Evolutionary conservation across 2,329 filamentous ascomycete species (phyloP).

Genomic region (Apiospora sp.): DNA sequence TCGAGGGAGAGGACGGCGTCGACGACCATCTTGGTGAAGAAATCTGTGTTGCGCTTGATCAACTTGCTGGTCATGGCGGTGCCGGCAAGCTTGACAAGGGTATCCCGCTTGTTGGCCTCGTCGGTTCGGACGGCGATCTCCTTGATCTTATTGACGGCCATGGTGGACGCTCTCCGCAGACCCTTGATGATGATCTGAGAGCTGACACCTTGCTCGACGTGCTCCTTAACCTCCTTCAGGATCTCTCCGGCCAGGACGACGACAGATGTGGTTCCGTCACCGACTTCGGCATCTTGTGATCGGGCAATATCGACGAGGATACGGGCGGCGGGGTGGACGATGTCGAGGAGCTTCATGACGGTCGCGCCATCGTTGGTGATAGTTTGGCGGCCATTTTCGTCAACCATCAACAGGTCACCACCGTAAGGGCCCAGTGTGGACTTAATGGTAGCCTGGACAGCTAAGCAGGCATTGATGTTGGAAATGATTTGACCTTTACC

Average conservation of each 20-base stretch:
- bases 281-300: constrained; percentile 98
- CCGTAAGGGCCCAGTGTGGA: constrained; percentile 96
- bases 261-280: constrained; percentile 96
- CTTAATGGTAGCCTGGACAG: constrained; percentile 95
- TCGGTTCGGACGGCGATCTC: constrained; percentile 91
- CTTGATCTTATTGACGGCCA: constrained; percentile 99
- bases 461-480: constrained; percentile 98
- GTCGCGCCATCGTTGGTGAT: constrained; percentile 99
- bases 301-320: constrained; percentile 98
- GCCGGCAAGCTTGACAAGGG: constrained; percentile 85
- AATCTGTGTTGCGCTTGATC: constrained; percentile 94
- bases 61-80: constrained; percentile 99
- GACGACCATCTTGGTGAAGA: constrained; percentile 99
- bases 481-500: constrained; percentile 96
- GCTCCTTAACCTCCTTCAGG: constrained; percentile 93
- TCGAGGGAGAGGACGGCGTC: constrained; percentile 95
- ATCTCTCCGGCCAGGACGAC: constrained; percentile 98
- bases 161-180: constrained; percentile 81
- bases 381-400: constrained; percentile 93
- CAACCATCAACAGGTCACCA: constrained; percentile 94
- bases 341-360: constrained; percentile 99
- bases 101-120: constrained; percentile 86
- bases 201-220: constrained; percentile 96
- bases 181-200: constrained; percentile 98
- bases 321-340: constrained; percentile 95